Evolutionary conservation across 352 stramenopile species (phyloP).

Genomic region (Phytophthora pistaciae): DNA sequence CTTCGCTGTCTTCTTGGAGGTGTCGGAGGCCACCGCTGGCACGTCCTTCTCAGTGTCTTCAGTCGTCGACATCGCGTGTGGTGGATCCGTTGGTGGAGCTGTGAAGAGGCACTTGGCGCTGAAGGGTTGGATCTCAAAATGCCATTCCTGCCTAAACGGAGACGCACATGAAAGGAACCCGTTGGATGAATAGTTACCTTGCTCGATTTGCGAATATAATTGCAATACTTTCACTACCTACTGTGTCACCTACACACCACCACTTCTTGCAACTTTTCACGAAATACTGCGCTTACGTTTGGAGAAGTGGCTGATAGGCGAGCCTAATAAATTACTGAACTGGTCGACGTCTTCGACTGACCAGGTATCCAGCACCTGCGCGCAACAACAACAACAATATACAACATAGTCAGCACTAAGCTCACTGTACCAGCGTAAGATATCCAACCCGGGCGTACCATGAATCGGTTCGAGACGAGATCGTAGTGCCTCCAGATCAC

Average conservation of each 20-base stretch:
- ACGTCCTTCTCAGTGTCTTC: conserved; percentile 39
- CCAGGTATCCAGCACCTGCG: conserved; percentile 46
- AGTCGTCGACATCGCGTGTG: conserved; percentile 10
- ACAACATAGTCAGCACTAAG: too few species aligned
- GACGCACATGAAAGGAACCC: background rate
- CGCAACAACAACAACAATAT: background rate
- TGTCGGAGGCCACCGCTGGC: conserved; percentile 2
- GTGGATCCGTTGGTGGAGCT: background rate
- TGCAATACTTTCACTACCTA: conserved; percentile 14
- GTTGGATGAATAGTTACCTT: background rate
- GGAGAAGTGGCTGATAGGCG: conserved; percentile 30
- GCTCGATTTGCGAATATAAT: conserved; percentile 27
- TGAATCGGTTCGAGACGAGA: conserved; percentile 70
- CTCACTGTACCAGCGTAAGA: too few species aligned
- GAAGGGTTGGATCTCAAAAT: conserved; percentile 29
- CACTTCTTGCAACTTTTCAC: conserved; percentile 11
- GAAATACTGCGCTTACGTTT: conserved; percentile 48
- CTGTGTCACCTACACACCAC: background rate
- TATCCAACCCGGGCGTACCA: conserved; percentile 48
- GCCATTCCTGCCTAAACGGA: background rate
- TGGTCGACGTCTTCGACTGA: conserved; percentile 39
- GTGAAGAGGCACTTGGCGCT: conserved; percentile 29
- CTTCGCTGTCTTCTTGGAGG: conserved; percentile 37
- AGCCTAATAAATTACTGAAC: conserved; percentile 45
- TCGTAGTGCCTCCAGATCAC: conserved; percentile 83